Evolutionary conservation across 1,284 basidiomycete species (phyloP).

Genomic region (Sporisorium iseilematis-ciliati): DNA sequence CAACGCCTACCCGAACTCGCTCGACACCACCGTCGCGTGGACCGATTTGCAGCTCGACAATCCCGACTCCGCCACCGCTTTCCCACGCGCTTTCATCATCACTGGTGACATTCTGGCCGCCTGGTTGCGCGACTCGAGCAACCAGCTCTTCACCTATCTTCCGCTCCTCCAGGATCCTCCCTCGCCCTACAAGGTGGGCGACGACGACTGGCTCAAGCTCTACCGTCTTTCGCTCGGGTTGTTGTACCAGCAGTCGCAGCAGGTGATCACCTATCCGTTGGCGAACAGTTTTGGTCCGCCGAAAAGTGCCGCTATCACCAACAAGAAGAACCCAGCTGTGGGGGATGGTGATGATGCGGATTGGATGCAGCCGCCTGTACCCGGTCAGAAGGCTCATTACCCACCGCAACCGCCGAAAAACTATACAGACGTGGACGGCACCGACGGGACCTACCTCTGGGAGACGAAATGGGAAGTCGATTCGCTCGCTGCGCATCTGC

Average conservation of each 20-base stretch:
- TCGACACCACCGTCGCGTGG: slow-evolving; percentile 59
- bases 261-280: slow-evolving; percentile 49
- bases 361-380: slow-evolving; percentile 53
- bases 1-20: slow-evolving; percentile 52
- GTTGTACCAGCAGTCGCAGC: slow-evolving; percentile 53
- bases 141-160: slow-evolving; percentile 54
- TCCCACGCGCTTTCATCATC: slow-evolving; percentile 54
- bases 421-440: slow-evolving; percentile 62
- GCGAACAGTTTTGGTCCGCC: slow-evolving; percentile 55
- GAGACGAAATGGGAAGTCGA: slow-evolving; percentile 65
- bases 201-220: slow-evolving; percentile 50
- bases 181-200: slow-evolving; percentile 21
- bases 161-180: slow-evolving; percentile 33
- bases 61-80: slow-evolving; percentile 33
- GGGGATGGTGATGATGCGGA: slow-evolving; percentile 31
- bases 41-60: slow-evolving; percentile 46
- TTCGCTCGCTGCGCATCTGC: slow-evolving; percentile 43
- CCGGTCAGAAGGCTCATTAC: slow-evolving; percentile 29
- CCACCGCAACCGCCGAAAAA: slow-evolving; percentile 31
- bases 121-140: slow-evolving; percentile 52
- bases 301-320: slow-evolving; percentile 42
- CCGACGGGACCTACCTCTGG: slow-evolving; percentile 57
- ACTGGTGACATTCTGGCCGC: slow-evolving; percentile 56
- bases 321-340: slow-evolving; percentile 46
- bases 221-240: slow-evolving; percentile 49